phyloP scores from a whole-genome alignment of 805 yeast genomes.

The Candida taoyuanica region DNA sequence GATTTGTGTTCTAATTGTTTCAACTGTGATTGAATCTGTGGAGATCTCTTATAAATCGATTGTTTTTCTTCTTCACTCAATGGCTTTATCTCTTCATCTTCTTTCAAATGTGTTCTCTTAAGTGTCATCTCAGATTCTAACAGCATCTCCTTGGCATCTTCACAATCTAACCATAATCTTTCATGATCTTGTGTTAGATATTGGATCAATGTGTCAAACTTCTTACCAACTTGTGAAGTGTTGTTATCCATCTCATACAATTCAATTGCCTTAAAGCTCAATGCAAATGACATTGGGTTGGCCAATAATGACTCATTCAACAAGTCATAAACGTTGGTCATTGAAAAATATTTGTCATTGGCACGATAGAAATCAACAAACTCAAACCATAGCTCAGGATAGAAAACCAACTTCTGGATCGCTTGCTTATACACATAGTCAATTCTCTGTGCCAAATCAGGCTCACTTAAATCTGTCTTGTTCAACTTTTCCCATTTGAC shows the following conservation, averaged over 20 bases:
- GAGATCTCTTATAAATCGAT: constrained; percentile 10
- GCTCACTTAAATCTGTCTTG: constrained; percentile 54
- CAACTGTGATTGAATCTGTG: constrained; percentile 11
- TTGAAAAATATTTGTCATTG: constrained; percentile 12
- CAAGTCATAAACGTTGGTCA: constrained; percentile 34
- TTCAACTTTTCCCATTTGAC: constrained; percentile 74
- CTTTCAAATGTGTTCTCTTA: constrained; percentile 7
- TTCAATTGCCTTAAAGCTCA: constrained; percentile 67
- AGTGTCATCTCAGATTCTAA: constrained; percentile 9
- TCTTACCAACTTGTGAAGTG: constrained; percentile 43
- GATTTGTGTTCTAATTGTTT: constrained; percentile 17
- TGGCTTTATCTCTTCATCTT: constrained; percentile 11
- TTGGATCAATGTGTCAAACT: constrained; percentile 47
- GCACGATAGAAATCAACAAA: constrained; percentile 36
- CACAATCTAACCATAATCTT: constrained; percentile 11
- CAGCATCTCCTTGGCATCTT: constrained; percentile 6
- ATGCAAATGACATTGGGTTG: constrained; percentile 65
- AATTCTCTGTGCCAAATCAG: constrained; percentile 49
- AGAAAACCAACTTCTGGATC: constrained; percentile 52
- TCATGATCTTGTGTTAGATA: constrained; percentile 3
- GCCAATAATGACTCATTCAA: constrained; percentile 51
- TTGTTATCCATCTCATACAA: constrained; percentile 56
- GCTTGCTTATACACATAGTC: constrained; percentile 72
- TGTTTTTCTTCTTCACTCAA: constrained; percentile 10
- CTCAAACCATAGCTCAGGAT: constrained; percentile 76